phyloP scores from a whole-genome alignment of 2,329 filamentous ascomycete species.

The Aspergillus luchuensis region DNA sequence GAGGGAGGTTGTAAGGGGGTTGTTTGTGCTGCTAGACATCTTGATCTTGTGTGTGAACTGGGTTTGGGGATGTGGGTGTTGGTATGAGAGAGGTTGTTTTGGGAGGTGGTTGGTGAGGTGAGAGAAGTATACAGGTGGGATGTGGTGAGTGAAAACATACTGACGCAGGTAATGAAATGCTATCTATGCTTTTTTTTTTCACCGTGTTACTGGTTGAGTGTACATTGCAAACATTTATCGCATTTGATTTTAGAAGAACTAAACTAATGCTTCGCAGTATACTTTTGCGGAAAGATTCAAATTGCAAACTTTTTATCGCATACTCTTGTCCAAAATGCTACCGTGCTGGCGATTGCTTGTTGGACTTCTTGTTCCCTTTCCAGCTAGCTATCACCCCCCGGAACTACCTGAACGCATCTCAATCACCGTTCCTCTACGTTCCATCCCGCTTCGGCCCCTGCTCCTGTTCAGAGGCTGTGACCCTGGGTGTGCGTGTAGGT shows the following conservation, averaged over 20 bases:
- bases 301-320: too few species aligned
- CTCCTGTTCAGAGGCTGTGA: neutral
- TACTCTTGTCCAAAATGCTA: too few species aligned
- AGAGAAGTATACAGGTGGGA: neutral
- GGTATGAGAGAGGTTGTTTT: neutral
- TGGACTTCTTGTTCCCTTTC: too few species aligned
- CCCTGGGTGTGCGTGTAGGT: too few species aligned
- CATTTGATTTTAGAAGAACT: too few species aligned
- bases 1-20: constrained; percentile 30
- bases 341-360: too few species aligned
- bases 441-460: neutral
- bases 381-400: too few species aligned
- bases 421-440: neutral
- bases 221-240: too few species aligned
- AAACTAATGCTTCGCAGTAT: too few species aligned
- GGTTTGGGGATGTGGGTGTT: neutral
- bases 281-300: too few species aligned
- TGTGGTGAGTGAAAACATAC: neutral
- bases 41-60: neutral
- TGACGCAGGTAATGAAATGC: neutral
- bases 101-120: neutral
- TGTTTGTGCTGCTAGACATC: neutral
- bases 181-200: neutral
- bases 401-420: neutral
- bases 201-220: neutral